These are phyloP conservation scores for Heritiera littoralis DNA, from an alignment of 345 rosid species.

Conservation along the genomic window DNA sequence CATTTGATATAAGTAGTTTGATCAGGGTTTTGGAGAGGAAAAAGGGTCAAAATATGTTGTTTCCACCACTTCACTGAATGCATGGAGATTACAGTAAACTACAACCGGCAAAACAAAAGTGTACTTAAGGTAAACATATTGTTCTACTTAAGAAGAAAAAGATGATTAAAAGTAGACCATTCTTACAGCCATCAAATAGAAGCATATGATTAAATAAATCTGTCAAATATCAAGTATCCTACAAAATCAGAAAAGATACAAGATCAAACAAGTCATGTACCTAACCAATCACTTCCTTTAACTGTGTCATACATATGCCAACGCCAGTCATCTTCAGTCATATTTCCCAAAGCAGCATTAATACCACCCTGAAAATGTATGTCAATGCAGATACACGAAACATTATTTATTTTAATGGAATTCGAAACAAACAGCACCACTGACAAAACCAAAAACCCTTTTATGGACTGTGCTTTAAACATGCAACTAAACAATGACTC, in stretches of 20 bases:
- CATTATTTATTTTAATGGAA: neutral
- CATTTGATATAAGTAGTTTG: neutral
- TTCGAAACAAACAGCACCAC: neutral
- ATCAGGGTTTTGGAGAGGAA: neutral
- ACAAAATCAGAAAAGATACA: slow-evolving; percentile 9
- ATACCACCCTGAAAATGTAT: slow-evolving; percentile 81
- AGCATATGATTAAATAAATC: neutral
- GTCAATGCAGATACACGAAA: neutral
- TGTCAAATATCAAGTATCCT: slow-evolving; percentile 14
- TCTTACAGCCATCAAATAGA: neutral
- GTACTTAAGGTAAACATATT: neutral
- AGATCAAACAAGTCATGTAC: slow-evolving; percentile 34
- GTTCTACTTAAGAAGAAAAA: neutral
- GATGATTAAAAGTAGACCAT: neutral
- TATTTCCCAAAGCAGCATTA: slow-evolving; percentile 97
- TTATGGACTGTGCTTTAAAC: neutral
- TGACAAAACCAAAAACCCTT: neutral
- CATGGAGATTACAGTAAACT: slow-evolving; percentile 3
- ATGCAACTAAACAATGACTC: neutral
- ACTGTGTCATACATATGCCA: slow-evolving; percentile 99
- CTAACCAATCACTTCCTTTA: slow-evolving; percentile 99
- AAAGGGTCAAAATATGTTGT: neutral
- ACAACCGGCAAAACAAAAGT: neutral
- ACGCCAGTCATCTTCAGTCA: slow-evolving; percentile 98
- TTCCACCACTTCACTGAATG: neutral